These are phyloP conservation scores for Penicillium desertorum DNA, from an alignment of 495 filamentous ascomycete genomes.

Conservation along the genomic window DNA sequence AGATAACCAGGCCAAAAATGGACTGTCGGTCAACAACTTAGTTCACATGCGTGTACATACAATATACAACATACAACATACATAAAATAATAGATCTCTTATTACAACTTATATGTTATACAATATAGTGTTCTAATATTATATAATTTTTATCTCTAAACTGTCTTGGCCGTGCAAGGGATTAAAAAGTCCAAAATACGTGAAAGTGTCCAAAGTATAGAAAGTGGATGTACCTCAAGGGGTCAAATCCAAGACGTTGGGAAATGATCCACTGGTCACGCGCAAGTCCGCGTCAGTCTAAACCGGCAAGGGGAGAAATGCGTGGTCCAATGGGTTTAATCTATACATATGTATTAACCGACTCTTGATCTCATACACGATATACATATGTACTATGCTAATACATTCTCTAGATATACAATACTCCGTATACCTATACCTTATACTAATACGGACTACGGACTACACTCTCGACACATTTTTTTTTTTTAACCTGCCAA, in stretches of 20 bases:
- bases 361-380: too few relatives aligned
- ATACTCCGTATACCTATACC: too few relatives aligned
- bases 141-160: neutral
- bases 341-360: slow-evolving; percentile 7
- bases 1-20: neutral
- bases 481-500: slow-evolving; percentile 11
- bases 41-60: too few relatives aligned
- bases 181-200: neutral
- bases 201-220: slow-evolving; percentile 7
- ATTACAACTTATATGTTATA: neutral
- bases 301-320: too few relatives aligned
- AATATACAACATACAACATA: too few relatives aligned
- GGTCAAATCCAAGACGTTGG: neutral
- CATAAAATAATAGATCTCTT: neutral
- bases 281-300: slow-evolving; percentile 18
- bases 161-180: slow-evolving; percentile 10
- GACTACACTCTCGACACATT: too few relatives aligned
- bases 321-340: too few relatives aligned
- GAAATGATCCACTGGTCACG: slow-evolving; percentile 42
- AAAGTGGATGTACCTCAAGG: slow-evolving; percentile 12
- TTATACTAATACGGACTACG: too few relatives aligned
- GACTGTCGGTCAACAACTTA: slow-evolving; percentile 20
- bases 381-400: too few relatives aligned
- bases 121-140: too few relatives aligned
- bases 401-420: too few relatives aligned